Evolutionary conservation across 208 protist species (phyloP).

Genomic region (Wallacemonas collosoma): DNA sequence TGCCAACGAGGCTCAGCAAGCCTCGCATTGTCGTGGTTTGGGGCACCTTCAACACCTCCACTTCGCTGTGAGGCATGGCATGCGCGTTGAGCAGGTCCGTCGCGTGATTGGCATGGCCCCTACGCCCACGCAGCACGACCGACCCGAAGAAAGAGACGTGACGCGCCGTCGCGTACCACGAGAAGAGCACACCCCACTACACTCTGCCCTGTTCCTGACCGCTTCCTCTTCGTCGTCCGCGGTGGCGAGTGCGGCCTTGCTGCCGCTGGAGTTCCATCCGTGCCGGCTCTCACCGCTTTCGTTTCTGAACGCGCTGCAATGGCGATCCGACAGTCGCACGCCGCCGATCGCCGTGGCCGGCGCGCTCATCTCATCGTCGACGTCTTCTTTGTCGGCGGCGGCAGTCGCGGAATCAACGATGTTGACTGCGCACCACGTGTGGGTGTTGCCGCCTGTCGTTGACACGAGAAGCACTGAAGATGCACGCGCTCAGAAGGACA

Average conservation of each 20-base stretch:
- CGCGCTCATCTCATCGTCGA: slow-evolving; percentile 27
- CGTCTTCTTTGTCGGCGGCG: neutral
- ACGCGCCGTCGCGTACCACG: too few species aligned
- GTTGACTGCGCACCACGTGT: slow-evolving; percentile 69
- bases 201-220: slow-evolving; percentile 4
- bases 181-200: slow-evolving; percentile 8
- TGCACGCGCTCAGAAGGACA: too few species aligned
- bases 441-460: slow-evolving; percentile 41
- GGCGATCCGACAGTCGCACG: slow-evolving; percentile 18
- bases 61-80: slow-evolving; percentile 37
- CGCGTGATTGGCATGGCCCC: neutral
- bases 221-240: slow-evolving; percentile 19
- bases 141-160: slow-evolving; percentile 3
- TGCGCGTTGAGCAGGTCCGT: slow-evolving; percentile 1
- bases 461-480: neutral
- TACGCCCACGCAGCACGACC: too few species aligned
- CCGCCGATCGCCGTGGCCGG: slow-evolving; percentile 69
- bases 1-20: slow-evolving; percentile 12
- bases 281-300: slow-evolving; percentile 46
- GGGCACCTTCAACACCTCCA: slow-evolving; percentile 55
- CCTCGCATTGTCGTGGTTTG: slow-evolving; percentile 42
- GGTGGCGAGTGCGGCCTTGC: neutral
- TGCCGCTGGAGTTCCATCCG: slow-evolving; percentile 32
- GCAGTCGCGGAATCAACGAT: neutral
- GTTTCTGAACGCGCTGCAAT: slow-evolving; percentile 77